These are phyloP conservation scores for Clohesyomyces aquaticus DNA, from an alignment of 495 filamentous ascomycete genomes.

Conservation along the genomic window DNA sequence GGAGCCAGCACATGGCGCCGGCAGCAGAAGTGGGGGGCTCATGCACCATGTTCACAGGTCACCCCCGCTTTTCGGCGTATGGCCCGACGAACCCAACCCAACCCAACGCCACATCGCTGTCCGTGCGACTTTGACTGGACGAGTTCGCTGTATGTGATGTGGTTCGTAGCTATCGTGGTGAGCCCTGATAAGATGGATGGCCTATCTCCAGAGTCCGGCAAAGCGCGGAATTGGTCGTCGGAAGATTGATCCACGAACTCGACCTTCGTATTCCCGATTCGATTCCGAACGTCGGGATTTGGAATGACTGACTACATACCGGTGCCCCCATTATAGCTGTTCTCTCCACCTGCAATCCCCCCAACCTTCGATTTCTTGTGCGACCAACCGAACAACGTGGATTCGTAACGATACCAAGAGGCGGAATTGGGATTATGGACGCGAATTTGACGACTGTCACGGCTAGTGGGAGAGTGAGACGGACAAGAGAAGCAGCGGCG, in stretches of 20 bases:
- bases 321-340: constrained; percentile 35
- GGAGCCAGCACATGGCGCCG: not conserved
- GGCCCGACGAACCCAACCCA: not conserved
- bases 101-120: not conserved
- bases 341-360: constrained; percentile 14
- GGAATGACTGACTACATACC: too few species aligned
- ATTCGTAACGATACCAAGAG: constrained; percentile 8
- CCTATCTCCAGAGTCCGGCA: constrained; percentile 12
- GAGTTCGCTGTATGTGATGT: too few species aligned
- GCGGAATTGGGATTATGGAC: constrained; percentile 18
- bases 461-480: too few species aligned
- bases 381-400: not conserved
- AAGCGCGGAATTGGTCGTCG: constrained; percentile 1
- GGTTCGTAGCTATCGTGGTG: not conserved
- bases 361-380: constrained; percentile 30
- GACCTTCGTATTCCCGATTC: not conserved
- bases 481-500: constrained; percentile 3
- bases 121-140: too few species aligned
- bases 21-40: not conserved
- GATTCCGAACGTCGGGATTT: not conserved
- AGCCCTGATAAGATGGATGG: constrained; percentile 11
- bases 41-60: too few species aligned
- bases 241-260: too few species aligned
- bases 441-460: too few species aligned
- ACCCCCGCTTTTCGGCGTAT: constrained; percentile 7